A percentile compares a stretch with the other conserved stretches of the same genome.
These are phyloP conservation scores for Fusarium mangiferae DNA, from an alignment of 2,329 filamentous ascomycete species.

Conservation along the genomic window DNA sequence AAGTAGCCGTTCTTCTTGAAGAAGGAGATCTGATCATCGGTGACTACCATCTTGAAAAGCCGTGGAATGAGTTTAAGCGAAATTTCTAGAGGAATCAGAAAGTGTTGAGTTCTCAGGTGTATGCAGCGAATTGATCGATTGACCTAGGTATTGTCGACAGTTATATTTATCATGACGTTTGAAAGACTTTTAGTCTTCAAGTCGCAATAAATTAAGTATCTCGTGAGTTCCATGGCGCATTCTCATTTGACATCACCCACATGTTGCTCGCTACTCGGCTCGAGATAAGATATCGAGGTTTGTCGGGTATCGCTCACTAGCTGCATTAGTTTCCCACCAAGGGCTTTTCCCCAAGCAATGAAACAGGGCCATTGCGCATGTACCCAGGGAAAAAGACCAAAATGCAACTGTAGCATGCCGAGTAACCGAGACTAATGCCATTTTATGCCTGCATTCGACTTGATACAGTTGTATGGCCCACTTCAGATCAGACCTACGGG, in stretches of 20 bases:
- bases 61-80: neutral
- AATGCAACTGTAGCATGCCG: neutral
- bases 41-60: neutral
- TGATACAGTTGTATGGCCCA: neutral
- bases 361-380: neutral
- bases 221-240: rapidly evolving
- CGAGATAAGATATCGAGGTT: neutral
- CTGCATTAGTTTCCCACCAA: neutral
- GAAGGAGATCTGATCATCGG: neutral
- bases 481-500: neutral
- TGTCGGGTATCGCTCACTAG: neutral
- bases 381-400: rapidly evolving
- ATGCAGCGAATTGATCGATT: rapidly evolving
- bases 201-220: rapidly evolving
- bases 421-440: neutral
- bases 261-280: neutral
- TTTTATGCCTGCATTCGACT: neutral
- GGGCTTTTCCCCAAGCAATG: neutral
- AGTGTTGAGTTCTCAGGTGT: rapidly evolving
- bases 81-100: neutral
- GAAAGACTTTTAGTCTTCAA: rapidly evolving
- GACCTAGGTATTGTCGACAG: too few relatives aligned
- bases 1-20: neutral
- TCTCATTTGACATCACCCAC: rapidly evolving
- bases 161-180: neutral